These are phyloP conservation scores for Dothiorella sarmentorum DNA, from an alignment of 2,329 filamentous ascomycete genomes.

Conservation along the genomic window DNA sequence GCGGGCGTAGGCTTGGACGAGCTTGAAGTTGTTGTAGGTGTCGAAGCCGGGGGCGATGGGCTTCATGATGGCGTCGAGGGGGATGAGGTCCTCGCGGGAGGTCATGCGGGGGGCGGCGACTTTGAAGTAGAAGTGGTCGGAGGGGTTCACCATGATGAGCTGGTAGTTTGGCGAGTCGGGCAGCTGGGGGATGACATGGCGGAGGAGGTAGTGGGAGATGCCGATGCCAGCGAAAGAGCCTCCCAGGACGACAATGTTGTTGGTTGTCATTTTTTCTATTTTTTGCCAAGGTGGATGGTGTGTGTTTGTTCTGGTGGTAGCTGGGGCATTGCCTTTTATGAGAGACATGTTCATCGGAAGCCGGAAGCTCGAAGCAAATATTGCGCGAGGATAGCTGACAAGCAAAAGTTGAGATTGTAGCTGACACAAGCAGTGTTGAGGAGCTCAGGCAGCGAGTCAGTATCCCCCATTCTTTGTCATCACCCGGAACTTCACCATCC, in stretches of 20 bases:
- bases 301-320: neutral
- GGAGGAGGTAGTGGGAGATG: slow-evolving; percentile 34
- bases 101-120: slow-evolving; percentile 35
- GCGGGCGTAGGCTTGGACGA: slow-evolving; percentile 32
- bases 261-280: neutral
- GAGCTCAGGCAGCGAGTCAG: neutral
- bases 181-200: slow-evolving; percentile 28
- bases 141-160: slow-evolving; percentile 34
- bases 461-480: neutral
- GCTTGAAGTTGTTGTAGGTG: slow-evolving; percentile 29
- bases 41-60: slow-evolving; percentile 31
- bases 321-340: neutral
- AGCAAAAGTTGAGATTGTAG: neutral
- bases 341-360: too few relatives aligned
- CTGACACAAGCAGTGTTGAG: neutral
- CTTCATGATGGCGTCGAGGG: slow-evolving; percentile 30
- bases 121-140: slow-evolving; percentile 39
- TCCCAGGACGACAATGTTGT: slow-evolving; percentile 38
- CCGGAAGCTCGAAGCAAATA: too few relatives aligned
- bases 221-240: slow-evolving; percentile 36
- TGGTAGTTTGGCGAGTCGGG: slow-evolving; percentile 26
- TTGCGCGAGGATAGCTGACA: too few relatives aligned
- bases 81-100: slow-evolving; percentile 27
- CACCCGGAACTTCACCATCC: neutral
- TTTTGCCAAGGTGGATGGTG: neutral